Evolutionary conservation across 164 flowering plant genomes (phyloP).

Genomic region (Annona squamosa): DNA sequence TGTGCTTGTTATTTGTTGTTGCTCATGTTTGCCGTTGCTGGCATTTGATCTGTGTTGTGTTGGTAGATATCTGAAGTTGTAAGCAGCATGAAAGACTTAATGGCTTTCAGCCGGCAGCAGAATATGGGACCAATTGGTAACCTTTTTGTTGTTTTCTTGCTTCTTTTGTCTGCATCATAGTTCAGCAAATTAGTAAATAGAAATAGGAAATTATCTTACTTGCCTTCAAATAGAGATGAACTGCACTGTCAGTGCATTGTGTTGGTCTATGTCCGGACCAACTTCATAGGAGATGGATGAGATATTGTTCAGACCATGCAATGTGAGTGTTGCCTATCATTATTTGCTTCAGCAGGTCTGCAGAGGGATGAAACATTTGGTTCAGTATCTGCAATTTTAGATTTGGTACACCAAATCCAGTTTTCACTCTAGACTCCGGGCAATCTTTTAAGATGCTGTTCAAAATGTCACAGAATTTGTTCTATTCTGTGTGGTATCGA

Average conservation of each 20-base stretch:
- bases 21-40: neutral
- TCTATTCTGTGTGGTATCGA: too few relatives aligned
- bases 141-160: neutral
- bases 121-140: conserved; percentile 86
- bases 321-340: neutral
- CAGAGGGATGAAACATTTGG: neutral
- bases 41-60: conserved; percentile 1
- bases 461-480: too few relatives aligned
- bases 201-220: neutral
- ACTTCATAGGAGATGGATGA: neutral
- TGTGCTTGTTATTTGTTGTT: neutral
- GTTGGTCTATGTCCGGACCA: neutral
- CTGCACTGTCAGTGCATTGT: neutral
- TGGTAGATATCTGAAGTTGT: conserved; percentile 93
- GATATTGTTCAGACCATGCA: neutral
- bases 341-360: neutral
- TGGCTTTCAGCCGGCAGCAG: conserved; percentile 63
- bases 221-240: neutral
- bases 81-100: conserved; percentile 88
- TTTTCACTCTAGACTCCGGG: too few relatives aligned
- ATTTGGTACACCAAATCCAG: too few relatives aligned
- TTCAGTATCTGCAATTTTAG: too few relatives aligned
- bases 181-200: neutral
- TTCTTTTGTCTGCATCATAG: neutral
- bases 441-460: too few relatives aligned